Percentiles rank a stretch among this genome's conserved stretches.
Evolutionary conservation across 225 moss, liverwort and hornwort genomes (phyloP).

Genomic region (Takakia lepidozioides): DNA sequence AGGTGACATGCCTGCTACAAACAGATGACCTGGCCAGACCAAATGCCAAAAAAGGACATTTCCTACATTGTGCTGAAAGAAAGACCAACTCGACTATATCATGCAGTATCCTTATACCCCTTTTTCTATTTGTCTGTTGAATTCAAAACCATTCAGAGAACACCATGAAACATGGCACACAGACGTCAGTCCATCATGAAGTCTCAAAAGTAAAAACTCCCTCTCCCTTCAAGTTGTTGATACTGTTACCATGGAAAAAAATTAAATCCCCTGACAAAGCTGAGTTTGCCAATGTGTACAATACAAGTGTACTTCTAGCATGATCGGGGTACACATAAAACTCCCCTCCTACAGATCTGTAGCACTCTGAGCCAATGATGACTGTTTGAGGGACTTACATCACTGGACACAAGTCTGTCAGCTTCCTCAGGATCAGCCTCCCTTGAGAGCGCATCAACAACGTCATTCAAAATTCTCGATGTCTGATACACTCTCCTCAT

Average conservation of each 20-base stretch:
- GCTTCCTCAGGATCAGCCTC: conserved; percentile 46
- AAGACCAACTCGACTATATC: too few species aligned
- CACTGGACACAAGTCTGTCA: conserved; percentile 28
- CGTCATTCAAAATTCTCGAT: conserved; percentile 45
- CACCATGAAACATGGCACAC: too few species aligned
- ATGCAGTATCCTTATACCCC: too few species aligned
- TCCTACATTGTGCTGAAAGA: too few species aligned
- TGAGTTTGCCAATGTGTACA: too few species aligned
- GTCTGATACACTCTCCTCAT: conserved; percentile 45
- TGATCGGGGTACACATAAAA: neutral
- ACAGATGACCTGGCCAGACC: too few species aligned
- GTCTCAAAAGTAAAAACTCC: too few species aligned
- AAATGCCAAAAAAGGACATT: too few species aligned
- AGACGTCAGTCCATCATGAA: too few species aligned
- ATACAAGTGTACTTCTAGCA: neutral
- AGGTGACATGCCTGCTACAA: too few species aligned
- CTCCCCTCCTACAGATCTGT: neutral
- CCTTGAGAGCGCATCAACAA: conserved; percentile 41
- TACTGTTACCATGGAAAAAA: neutral
- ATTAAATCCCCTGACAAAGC: neutral
- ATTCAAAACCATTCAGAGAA: too few species aligned
- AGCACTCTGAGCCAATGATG: neutral
- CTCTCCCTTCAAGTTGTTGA: neutral
- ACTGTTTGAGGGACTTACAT: conserved; percentile 15
- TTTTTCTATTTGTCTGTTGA: too few species aligned